phyloP scores from a whole-genome alignment of 768 basidiomycete species.

The Tephrocybe rancida region DNA sequence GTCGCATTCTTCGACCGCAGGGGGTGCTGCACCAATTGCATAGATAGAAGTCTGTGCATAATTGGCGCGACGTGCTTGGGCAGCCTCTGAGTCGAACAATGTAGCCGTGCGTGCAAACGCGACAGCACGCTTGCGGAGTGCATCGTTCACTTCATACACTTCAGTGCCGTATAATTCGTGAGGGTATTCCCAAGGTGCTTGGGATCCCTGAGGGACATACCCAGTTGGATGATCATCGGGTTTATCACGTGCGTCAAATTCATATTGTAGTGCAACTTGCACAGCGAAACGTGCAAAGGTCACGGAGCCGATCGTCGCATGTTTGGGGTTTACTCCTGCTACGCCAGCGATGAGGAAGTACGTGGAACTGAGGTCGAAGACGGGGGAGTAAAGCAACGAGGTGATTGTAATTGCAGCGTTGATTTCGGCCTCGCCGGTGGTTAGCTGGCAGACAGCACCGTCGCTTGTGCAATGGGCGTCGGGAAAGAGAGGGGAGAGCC shows the following conservation, averaged over 20 bases:
- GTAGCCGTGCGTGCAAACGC: conserved; percentile 4
- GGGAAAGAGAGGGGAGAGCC: conserved; percentile 5
- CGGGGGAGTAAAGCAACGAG: conserved; percentile 8
- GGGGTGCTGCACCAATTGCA: conserved; percentile 7
- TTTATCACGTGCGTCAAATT: conserved; percentile 17
- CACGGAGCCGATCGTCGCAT: conserved; percentile 14
- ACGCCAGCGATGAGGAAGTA: conserved; percentile 17
- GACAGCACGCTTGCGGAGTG: conserved; percentile 12
- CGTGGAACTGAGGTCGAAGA: conserved; percentile 11
- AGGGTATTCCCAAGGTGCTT: conserved; percentile 12
- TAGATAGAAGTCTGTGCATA: conserved; percentile 5
- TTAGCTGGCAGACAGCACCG: conserved; percentile 10
- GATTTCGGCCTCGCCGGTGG: conserved; percentile 14
- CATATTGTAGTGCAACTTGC: conserved; percentile 15
- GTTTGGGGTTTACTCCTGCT: conserved; percentile 14
- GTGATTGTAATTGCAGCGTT: conserved; percentile 15
- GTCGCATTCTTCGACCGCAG: conserved; percentile 14
- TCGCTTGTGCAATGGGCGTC: conserved; percentile 13
- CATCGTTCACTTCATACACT: conserved; percentile 14
- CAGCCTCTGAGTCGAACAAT: conserved; percentile 5
- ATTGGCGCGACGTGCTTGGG: conserved; percentile 4
- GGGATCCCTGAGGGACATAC: conserved; percentile 11
- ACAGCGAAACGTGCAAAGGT: conserved; percentile 15
- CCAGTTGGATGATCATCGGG: conserved; percentile 14
- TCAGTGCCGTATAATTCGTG: conserved; percentile 10